Evolutionary conservation across 108 stramenopile species (phyloP).

Genomic region (Schizochytrium sp.): DNA sequence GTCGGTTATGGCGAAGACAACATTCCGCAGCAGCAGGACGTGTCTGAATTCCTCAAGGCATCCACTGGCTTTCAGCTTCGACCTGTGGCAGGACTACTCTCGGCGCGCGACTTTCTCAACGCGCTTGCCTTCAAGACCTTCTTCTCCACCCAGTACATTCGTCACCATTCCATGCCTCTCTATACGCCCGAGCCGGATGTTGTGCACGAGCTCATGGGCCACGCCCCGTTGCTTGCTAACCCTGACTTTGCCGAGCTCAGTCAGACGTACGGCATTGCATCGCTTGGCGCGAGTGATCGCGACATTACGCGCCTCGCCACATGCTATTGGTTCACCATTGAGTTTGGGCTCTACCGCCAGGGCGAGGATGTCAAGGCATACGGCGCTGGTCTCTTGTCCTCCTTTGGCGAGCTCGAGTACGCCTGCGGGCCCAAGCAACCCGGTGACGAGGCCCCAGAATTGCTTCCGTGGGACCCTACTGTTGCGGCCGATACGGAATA

Average conservation of each 20-base stretch:
- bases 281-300: conserved; percentile 82
- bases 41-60: conserved; percentile 66
- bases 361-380: conserved; percentile 69
- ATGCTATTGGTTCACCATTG: conserved; percentile 90
- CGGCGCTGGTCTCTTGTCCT: conserved; percentile 86
- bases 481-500: conserved; percentile 75
- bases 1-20: conserved; percentile 68
- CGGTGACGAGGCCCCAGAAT: conserved; percentile 49
- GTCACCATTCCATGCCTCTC: conserved; percentile 70
- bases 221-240: conserved; percentile 93
- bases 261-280: conserved; percentile 90
- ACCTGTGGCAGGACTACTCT: conserved; percentile 86
- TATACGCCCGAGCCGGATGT: conserved; percentile 94
- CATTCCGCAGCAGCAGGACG: conserved; percentile 76
- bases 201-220: conserved; percentile 85
- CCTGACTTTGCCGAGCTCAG: conserved; percentile 89
- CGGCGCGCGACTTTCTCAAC: conserved; percentile 88
- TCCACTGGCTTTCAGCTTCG: conserved; percentile 72
- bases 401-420: conserved; percentile 90
- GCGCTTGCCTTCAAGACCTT: conserved; percentile 88
- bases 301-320: conserved; percentile 54
- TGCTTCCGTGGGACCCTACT: conserved; percentile 82
- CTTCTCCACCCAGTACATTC: conserved; percentile 91
- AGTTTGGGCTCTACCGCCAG: conserved; percentile 82
- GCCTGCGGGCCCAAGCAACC: conserved; percentile 59